Conservation (phyloP, 306 rosid species). For the Trifolium fragiferum region DNA sequence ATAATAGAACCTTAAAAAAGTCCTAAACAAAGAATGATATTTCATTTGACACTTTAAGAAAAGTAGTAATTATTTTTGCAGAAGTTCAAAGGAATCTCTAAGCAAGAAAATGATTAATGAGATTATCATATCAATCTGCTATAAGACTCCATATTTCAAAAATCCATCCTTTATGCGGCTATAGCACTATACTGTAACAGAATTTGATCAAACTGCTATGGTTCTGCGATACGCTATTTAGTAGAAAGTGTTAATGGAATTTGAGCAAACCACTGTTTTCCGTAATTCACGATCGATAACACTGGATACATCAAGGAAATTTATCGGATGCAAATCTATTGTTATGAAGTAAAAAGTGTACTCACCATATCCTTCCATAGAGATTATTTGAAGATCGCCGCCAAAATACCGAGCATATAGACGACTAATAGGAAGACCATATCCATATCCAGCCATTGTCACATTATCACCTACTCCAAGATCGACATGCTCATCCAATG, state of each 20-base stretch:
- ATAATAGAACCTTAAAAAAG: too few species aligned
- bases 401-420: constrained; percentile 88
- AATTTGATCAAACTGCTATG: neutral
- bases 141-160: neutral
- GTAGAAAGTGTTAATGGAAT: neutral
- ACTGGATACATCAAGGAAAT: neutral
- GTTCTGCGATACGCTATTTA: neutral
- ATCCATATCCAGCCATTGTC: constrained; percentile 96
- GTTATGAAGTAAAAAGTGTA: neutral
- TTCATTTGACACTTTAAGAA: too few species aligned
- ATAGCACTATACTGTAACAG: neutral
- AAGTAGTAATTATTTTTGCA: constrained; percentile 3
- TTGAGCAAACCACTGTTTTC: neutral
- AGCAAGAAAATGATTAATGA: neutral
- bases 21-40: too few species aligned
- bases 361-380: constrained; percentile 97
- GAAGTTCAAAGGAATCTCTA: neutral
- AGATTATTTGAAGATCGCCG: constrained; percentile 88
- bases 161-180: neutral
- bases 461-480: constrained; percentile 65
- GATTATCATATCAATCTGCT: neutral
- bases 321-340: constrained; percentile 7
- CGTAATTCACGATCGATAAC: neutral
- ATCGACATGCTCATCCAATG: constrained; percentile 69
- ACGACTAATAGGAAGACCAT: constrained; percentile 88